phyloP scores from a whole-genome alignment of 495 filamentous ascomycete genomes.

The Usnea hakonensis region DNA sequence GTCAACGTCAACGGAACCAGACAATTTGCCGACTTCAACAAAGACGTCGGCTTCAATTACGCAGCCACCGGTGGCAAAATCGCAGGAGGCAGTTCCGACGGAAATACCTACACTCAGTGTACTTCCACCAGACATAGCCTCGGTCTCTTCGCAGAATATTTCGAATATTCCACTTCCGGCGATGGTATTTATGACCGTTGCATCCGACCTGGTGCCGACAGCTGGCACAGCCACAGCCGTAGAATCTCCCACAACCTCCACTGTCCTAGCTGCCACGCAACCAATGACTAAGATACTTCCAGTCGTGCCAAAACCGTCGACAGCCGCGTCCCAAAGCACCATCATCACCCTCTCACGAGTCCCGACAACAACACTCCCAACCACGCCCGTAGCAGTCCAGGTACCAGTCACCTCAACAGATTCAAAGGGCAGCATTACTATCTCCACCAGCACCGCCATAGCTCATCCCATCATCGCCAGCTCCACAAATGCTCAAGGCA shows the following conservation, averaged over 20 bases:
- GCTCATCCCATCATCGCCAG: not conserved
- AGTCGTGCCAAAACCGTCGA: not conserved
- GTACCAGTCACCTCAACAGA: conserved; percentile 6
- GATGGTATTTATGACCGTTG: not conserved
- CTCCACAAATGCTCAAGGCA: conserved; percentile 3
- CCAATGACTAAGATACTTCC: not conserved
- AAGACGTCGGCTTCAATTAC: not conserved
- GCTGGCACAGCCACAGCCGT: not conserved
- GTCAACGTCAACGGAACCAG: conserved; percentile 11
- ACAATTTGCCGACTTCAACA: not conserved
- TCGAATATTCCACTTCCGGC: not conserved
- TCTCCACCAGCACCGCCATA: conserved; percentile 1
- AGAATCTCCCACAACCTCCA: not conserved
- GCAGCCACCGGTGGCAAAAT: not conserved
- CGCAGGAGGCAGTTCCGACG: not conserved
- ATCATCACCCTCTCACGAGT: not conserved
- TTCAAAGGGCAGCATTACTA: not conserved
- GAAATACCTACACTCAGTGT: not conserved
- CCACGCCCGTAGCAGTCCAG: not conserved
- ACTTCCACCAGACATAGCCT: not conserved
- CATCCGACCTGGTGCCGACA: not conserved
- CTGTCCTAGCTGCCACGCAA: not conserved
- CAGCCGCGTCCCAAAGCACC: not conserved
- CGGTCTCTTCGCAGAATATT: too few species aligned
- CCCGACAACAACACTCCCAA: not conserved